Base-by-base conservation (phyloP, 495 filamentous ascomycete species). In the Penicillium bialowiezense region DNA sequence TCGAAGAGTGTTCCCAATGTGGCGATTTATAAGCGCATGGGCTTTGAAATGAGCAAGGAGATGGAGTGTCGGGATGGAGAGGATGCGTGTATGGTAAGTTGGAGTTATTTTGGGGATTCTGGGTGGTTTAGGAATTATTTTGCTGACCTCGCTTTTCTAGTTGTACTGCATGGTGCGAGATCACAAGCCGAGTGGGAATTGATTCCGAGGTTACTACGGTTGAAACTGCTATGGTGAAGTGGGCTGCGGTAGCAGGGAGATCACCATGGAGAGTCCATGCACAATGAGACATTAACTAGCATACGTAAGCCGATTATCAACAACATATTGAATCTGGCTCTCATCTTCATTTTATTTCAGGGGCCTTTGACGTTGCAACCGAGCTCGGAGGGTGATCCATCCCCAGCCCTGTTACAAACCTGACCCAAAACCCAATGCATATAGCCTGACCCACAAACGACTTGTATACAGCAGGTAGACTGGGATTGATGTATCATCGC, bases 21-120 rank as follows among this genome's bases (percentile, higher is more conserved):
- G 62, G 65, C 73, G 51, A 86, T 85, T 39, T 86, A 86, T 67
- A 75, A 79, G 61, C 64, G 69, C 50, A 78, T 85, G 69, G 82
- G 82, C 40, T 86, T 87, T 65, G 57, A 69, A 58, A 71, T 85
- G 57, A 75, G 72, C 8, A 80, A 69, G 64, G 71, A 81, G 65
- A 81, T 85, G 65, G 75, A 79, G 48, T 85, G 81, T 67, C 60
- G 76, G 46, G 82, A 81, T 59, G 74, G 75, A 19, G 74, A 70
- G 3, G 76, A 77, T 62, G 58, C 44, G 52, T 65, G 64, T 35
- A 65, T 61, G 59, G 66, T 68, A 55, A 31, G 64, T 65, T 17
- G 8, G 18, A 44, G 15, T 32, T 19, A 7, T 40, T 41, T 15
- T 32, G 45, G 41, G 14, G 36, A 28, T 31, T 31, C 28, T 24